Evolutionary conservation across 139 green algal species (phyloP).

Genomic region (Chlamydomonas applanata): DNA sequence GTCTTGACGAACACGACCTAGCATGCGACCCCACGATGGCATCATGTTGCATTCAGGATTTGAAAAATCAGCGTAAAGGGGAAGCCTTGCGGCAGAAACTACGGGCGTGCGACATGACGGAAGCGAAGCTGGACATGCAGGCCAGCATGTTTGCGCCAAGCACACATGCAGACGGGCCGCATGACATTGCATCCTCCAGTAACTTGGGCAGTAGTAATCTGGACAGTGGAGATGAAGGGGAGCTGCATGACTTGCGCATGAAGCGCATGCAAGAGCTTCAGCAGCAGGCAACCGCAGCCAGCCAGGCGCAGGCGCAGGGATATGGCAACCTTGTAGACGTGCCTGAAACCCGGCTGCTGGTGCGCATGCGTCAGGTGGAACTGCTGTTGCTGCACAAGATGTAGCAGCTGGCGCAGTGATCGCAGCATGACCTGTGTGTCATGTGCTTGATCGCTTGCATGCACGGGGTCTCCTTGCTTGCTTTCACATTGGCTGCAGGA

Average conservation of each 20-base stretch:
- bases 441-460: no score
- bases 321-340: slow-evolving; percentile 14
- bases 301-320: neutral
- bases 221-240: neutral
- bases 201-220: neutral
- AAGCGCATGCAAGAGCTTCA: slow-evolving; percentile 18
- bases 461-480: no score
- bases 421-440: no score
- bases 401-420: no score
- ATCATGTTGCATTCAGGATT: neutral
- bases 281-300: slow-evolving; percentile 10
- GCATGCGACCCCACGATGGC: slow-evolving; percentile 11
- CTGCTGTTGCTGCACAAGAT: neutral
- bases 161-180: neutral
- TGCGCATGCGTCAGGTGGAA: neutral
- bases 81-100: neutral
- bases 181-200: neutral
- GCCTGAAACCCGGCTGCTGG: slow-evolving; percentile 2
- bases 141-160: no score
- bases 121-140: no score
- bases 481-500: no score
- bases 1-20: neutral
- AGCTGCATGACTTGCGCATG: slow-evolving; percentile 10
- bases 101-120: neutral
- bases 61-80: neutral